Base-by-base conservation (phyloP, 129 eudicot genomes). In the Kitagawia praeruptora region DNA sequence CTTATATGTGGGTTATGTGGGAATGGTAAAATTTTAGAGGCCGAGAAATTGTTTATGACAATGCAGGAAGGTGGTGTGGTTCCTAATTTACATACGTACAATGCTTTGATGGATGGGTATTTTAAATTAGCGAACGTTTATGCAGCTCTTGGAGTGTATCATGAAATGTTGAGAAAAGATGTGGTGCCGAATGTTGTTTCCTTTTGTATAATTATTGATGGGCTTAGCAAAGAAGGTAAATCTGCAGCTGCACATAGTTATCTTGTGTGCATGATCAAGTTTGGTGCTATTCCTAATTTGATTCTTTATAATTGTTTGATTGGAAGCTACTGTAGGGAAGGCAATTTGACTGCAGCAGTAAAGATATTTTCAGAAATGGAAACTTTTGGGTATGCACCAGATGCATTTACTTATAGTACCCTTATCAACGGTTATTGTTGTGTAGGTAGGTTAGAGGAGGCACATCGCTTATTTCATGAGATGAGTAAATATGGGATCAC, bases 161-260 rank as follows among this genome's bases (percentile, higher is more conserved):
- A 75, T 80, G 94, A 86, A 69, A 87, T 95, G 80, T 80, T 90
- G 86, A 78, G 81, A 3, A 61, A 69, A 10, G 79, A 78, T 3
- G 67, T 92, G 82, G 75, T 74, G 79, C 96, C 98, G 34, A 90
- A 92, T 86, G 83, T 80, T 78, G 87, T 92, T 77, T 92, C 97
- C 11, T 92, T 84, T 77, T 78, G 93, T 44, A 90, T 90, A 49
- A 67, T 95, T 67, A 86, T 87, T 10, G 87, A 92, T 72, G 84
- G 69, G 75, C 85, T 87, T 63, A 76, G 89, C 75, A 92, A 87
- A 82, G 82, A 31, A 76, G 92, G 92, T 77, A 81, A 90, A 45
- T 53, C 70, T 44, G 82, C 49, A 66, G 85, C 89, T 58, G 90
- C 95, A 25, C 85, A 83, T 79, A 85, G 83, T 83, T 88, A 78